Base-by-base conservation (phyloP, 2,329 filamentous ascomycete genomes). In the Drechslera avenae region DNA sequence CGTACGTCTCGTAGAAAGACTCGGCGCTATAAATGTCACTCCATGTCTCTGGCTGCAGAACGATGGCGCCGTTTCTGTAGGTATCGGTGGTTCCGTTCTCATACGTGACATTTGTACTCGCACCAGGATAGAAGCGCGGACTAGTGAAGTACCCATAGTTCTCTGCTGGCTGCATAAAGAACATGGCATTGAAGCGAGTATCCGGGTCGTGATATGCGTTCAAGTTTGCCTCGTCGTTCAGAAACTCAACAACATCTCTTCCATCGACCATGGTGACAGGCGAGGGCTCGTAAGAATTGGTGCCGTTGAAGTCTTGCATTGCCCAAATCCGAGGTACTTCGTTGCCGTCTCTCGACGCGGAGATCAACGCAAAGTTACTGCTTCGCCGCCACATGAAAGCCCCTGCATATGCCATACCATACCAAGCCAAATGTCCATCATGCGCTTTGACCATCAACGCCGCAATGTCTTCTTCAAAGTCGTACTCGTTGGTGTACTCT, bases 191-290 rank as follows among this genome's bases (percentile, higher is more conserved):
- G 49, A 71, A 78, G 14, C 72, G 63, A 0, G 73, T 67, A 49
- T 78, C 75, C 2, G 72, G 73, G 31, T 78, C 76, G 18, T 77
- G 74, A 28, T 69, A 73, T 0, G 61, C 23, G n/a, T 54, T 68
- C 26, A 61, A 34, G 2, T 58, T 37, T 13, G 72, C 64, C 37
- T 73, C 67, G 9, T 68, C 59, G 8, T 68, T 56, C 31, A 78
- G 53, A 19, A 71, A 76, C 12, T 68, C 57, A 5, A 63, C 50
- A 1, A 68, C 72, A 39, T 73, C 66, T 35, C 68, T 56, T 1
- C 71, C 75, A 31, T 76, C 63, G 41, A 78, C 76, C 16, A 69
- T 57, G 0, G 61, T 67, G 7, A 78, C 54, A 0, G 72, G 64
- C n/a, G 73, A 76, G 2, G 68, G 68, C 8, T 60, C 61, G 36